Percentiles rank a stretch among this genome's conserved stretches.
These are phyloP conservation scores for Uromyces viciae-fabae DNA, from an alignment of 1,284 basidiomycete genomes.

Conservation along the genomic window DNA sequence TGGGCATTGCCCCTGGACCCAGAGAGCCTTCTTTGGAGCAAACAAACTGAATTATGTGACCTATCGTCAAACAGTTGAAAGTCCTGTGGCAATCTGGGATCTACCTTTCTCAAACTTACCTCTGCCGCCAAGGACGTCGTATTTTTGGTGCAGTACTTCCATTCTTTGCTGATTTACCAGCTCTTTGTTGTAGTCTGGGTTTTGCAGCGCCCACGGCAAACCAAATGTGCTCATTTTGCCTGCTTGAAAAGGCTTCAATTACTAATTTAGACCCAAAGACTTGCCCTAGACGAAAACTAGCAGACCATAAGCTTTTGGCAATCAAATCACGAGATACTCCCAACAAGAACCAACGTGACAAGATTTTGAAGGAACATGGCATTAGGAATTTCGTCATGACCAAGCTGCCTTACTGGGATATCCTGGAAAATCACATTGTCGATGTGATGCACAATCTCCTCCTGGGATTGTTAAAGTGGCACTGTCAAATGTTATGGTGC, in stretches of 20 bases:
- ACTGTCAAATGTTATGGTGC: neutral
- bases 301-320: neutral
- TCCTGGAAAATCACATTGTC: slow-evolving; percentile 19
- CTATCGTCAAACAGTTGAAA: slow-evolving; percentile 52
- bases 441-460: slow-evolving; percentile 26
- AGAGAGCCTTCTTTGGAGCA: slow-evolving; percentile 45
- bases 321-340: neutral
- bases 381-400: neutral
- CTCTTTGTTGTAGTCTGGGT: slow-evolving; percentile 33
- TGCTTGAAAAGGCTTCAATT: slow-evolving; percentile 5
- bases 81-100: slow-evolving; percentile 53
- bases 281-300: neutral
- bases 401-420: slow-evolving; percentile 24
- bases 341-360: neutral
- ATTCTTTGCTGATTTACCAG: slow-evolving; percentile 35
- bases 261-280: neutral
- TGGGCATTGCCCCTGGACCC: slow-evolving; percentile 47
- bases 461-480: slow-evolving; percentile 19
- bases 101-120: slow-evolving; percentile 9
- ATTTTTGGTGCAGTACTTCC: slow-evolving; percentile 11
- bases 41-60: slow-evolving; percentile 50
- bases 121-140: neutral
- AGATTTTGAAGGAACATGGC: neutral
- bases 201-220: slow-evolving; percentile 23
- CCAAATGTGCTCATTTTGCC: slow-evolving; percentile 43